Base-by-base conservation (phyloP, 192 early-diverging fungal genomes). In the Coemansia furcata region DNA sequence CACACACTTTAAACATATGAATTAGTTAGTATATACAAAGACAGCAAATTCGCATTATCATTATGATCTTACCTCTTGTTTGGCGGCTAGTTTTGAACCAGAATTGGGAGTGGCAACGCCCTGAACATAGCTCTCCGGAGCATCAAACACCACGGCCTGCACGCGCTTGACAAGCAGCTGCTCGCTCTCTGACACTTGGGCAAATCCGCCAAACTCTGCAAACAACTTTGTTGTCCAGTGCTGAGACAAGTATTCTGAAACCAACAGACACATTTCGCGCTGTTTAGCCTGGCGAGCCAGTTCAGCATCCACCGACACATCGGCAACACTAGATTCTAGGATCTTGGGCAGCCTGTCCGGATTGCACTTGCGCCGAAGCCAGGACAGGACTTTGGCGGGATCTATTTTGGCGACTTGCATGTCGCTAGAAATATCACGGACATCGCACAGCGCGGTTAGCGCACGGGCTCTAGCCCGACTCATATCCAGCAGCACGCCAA, bases 301-400 rank as follows among this genome's bases (percentile, higher is more conserved):
- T 11, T 62, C 65, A 8, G 52, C 58, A n/a, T 55, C 38, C 7
- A 14, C 62, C 17, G 12, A 14, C 1, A 50, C 39, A 46, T 47
- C 60, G 23, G 40, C 54, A 44, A 33, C 65, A 4, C 42, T 30
- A 7, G 23, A 14, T 4, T 62, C 52, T 14, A 80, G 47, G 0
- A 44, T 21, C n/a, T 32, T 47, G 4, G 74, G 78, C 17, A 73
- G 38, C 33, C 55, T 54, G 17, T 8, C 30, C 5, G 21, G 50
- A 21, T 57, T 43, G 58, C 78, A 81, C 38, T 81, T 81, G 49
- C 68, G 69, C 55, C 60, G 63, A 19, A 81, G 74, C 78, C 78
- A 81, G 0, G 58, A 57, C 6, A 81, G 0, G 30, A 70, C 65
- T 37, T 71, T 72, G 33, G 12, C 37, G 0, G 32, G 43, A 21